Evolutionary conservation across 139 green algal genomes (phyloP), one percentile per base, ranked within the genome.

Genomic region (Chlamydomonas schloesseri): DNA sequence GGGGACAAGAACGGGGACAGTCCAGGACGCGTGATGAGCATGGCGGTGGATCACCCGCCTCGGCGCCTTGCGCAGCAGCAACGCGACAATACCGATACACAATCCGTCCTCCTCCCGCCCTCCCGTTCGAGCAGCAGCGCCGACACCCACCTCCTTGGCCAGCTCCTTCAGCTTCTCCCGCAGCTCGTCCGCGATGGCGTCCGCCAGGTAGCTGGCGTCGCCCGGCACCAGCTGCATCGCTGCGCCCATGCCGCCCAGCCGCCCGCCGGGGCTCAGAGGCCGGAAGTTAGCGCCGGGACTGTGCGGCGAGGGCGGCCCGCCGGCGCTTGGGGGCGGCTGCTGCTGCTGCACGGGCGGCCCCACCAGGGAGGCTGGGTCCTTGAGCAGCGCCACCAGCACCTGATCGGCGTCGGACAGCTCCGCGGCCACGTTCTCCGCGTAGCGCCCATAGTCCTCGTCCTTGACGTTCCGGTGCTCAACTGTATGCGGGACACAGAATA

Each of bases 141-240:
- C 55, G 2, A 11, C n/a, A n/a, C 55, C 10, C 55, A 67, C 60
- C 60, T 94, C 89, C 9, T 82, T 72, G 10, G 89, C 89, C 71
- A 94, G 73, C 67, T 91, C 79, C 24, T 73, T 58, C 46, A 94
- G 89, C 65, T 60, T 34, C 17, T 89, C 75, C 2, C 91, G 65
- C 70, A 94, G 79, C 90, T 94, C 86, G 5, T 93, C 91, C 28
- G 91, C 91, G 37, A 91, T 78, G 3, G 86, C 91, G 71, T 94
- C 89, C 21, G 91, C 91, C 37, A 93, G 70, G 64, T 90, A 91
- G 87, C 86, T 85, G 13, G 73, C 87, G 73, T 87, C 89, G 69
- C 78, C 75, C 71, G 65, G 81, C 55, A 87, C 34, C 33, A 87
- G 36, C 81, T 71, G 53, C 8, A 79, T 47, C n/a, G 36, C 81